Evolutionary conservation across 78 protist species (phyloP).

Genomic region (Cavenderia fasciculata): DNA sequence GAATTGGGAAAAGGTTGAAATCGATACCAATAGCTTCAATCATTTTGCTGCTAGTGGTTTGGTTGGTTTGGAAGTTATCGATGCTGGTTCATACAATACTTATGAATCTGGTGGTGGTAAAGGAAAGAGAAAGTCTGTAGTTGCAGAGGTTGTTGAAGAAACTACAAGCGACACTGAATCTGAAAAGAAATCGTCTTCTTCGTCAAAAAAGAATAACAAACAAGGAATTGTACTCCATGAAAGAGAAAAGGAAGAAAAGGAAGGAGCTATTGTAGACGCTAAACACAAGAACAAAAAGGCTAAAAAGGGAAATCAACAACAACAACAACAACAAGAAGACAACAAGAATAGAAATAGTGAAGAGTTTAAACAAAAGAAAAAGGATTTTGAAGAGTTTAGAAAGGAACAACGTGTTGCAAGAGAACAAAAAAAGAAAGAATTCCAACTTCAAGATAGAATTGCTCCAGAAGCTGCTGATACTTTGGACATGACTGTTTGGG

Average conservation of each 20-base stretch:
- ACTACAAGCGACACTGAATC: too few species aligned
- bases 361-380: constrained; percentile 11
- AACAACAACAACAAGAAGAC: not conserved
- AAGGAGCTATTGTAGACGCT: too few species aligned
- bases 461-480: constrained; percentile 12
- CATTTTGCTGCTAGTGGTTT: not conserved
- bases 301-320: not conserved
- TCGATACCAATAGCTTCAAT: not conserved
- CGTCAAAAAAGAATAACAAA: too few species aligned
- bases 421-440: not conserved
- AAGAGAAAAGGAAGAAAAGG: not conserved
- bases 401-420: not conserved
- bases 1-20: not conserved
- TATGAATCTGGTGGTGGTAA: too few species aligned
- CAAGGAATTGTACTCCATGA: too few species aligned
- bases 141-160: too few species aligned
- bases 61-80: constrained; percentile 6
- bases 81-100: too few species aligned
- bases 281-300: not conserved
- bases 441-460: too few species aligned
- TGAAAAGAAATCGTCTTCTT: too few species aligned
- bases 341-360: not conserved
- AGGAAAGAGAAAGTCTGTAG: too few species aligned
- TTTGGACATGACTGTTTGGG: constrained; percentile 62
- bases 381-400: constrained; percentile 1